Conservation (phyloP, 176 grass and related monocot species). For the Hordeum marinum region DNA sequence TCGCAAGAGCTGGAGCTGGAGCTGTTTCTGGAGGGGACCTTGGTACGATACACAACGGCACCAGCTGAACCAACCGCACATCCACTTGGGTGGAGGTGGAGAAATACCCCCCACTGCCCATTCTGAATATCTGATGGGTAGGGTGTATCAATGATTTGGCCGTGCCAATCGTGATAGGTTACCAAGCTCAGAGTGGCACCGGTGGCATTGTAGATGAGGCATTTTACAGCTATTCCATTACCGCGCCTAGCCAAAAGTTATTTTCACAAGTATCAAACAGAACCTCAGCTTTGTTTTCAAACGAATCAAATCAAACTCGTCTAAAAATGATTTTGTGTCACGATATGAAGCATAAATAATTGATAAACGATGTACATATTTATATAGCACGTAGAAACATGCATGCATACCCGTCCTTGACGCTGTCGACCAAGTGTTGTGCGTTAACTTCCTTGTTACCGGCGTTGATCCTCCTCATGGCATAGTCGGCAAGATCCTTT, state of each 20-base stretch:
- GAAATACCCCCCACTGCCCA: not conserved
- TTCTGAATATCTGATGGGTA: conserved; percentile 11
- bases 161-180: not conserved
- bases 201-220: conserved; percentile 17
- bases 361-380: not conserved
- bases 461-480: not conserved
- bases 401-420: not conserved
- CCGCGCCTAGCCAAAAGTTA: not conserved
- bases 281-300: too few species aligned
- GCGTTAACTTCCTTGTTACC: not conserved
- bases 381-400: too few species aligned
- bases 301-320: not conserved
- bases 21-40: too few species aligned
- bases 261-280: too few species aligned
- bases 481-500: not conserved
- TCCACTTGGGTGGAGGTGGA: too few species aligned
- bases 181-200: not conserved
- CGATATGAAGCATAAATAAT: not conserved
- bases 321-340: too few species aligned
- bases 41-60: not conserved
- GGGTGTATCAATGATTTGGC: not conserved
- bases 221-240: not conserved
- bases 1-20: not conserved
- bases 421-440: not conserved
- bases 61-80: too few species aligned